Percentiles rank a stretch among this genome's conserved stretches.
Conservation (phyloP, 1,284 basidiomycete genomes). For the Mycena citricolor region DNA sequence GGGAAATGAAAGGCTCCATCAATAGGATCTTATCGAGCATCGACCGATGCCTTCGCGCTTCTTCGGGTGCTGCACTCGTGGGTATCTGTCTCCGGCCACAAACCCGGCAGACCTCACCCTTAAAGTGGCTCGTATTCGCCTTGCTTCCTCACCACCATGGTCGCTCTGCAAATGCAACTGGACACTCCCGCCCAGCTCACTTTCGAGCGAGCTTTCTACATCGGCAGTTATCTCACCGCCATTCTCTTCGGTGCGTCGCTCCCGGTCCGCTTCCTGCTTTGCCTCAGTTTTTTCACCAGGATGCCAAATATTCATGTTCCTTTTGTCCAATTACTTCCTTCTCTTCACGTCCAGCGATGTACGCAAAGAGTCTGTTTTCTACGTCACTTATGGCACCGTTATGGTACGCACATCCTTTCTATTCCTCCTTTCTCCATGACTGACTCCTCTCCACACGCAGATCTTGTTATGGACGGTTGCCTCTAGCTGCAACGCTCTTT, state of each 20-base stretch:
- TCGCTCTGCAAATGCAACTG: slow-evolving; percentile 6
- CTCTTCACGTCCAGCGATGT: slow-evolving; percentile 16
- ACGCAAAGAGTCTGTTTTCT: slow-evolving; percentile 24
- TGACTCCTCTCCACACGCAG: no score
- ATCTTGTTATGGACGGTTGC: slow-evolving; percentile 28
- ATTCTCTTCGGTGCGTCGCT: slow-evolving; percentile 28
- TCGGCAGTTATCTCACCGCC: slow-evolving; percentile 28
- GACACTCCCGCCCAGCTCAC: slow-evolving; percentile 24
- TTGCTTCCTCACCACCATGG: slow-evolving; percentile 17
- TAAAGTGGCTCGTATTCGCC: slow-evolving; percentile 17
- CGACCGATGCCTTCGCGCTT: slow-evolving; percentile 4
- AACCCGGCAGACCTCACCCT: slow-evolving; percentile 8
- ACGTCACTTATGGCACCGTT: slow-evolving; percentile 25
- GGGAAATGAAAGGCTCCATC: slow-evolving; percentile 13
- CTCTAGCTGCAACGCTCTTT: slow-evolving; percentile 25
- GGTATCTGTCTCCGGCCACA: background rate
- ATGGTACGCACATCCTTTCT: no score
- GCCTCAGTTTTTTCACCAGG: slow-evolving; percentile 25
- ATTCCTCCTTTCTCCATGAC: no score
- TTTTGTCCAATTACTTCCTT: slow-evolving; percentile 25
- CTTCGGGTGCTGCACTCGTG: slow-evolving; percentile 9
- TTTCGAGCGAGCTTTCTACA: slow-evolving; percentile 29
- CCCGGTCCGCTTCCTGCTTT: background rate
- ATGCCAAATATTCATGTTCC: slow-evolving; percentile 27
- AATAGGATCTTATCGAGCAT: slow-evolving; percentile 8